Evolutionary conservation across 768 basidiomycete species (phyloP), one percentile per base, ranked within the genome.

Genomic region (Aureoboletus auriporus): DNA sequence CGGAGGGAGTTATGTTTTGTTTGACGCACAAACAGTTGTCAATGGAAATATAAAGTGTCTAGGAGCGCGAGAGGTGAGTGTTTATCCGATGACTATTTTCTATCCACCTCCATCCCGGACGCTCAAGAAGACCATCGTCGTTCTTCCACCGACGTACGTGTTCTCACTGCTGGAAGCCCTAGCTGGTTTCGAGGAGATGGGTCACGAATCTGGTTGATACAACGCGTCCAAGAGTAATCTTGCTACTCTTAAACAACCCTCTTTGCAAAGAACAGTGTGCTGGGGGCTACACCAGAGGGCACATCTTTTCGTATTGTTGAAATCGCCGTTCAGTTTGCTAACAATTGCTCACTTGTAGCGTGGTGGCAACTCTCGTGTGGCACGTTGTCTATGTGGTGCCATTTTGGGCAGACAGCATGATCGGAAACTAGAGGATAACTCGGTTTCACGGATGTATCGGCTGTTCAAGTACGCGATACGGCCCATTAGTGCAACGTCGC

Each of bases 121-220:
- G 80, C 70, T 68, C 44, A 93, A 97, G 94, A 97, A 97, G 86
- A 86, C 83, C 84, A 79, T 76, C 91, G 77, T 82, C 86, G 89
- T 77, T 54, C 50, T 55, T 56, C 75, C 69, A 87, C 82, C 83
- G 79, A 75, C 74, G 88, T 27, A 49, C 49, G 47, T 51, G 55
- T 46, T 33, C 34, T 50, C 26, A 20, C 54, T 47, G 55, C 57
- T 55, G 50, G 75, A 78, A 90, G 71, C 86, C 83, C 80, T 63
- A 17, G 76, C 58, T 66, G 83, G 83, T 86, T 80, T 66, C 57
- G 39, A 53, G 56, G 51, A 28, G 49, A 28, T 52, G 37, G 43
- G 46, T 43, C 39, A 64, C 52, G 60, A 58, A 44, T 69, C 70
- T 78, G 89, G 87, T 86, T 83, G 94, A 98, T 98, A 94, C 93